Evolutionary conservation across 805 yeast genomes (phyloP), one percentile per base, ranked within the genome.

Genomic region (Dipodascopsis uninucleata): DNA sequence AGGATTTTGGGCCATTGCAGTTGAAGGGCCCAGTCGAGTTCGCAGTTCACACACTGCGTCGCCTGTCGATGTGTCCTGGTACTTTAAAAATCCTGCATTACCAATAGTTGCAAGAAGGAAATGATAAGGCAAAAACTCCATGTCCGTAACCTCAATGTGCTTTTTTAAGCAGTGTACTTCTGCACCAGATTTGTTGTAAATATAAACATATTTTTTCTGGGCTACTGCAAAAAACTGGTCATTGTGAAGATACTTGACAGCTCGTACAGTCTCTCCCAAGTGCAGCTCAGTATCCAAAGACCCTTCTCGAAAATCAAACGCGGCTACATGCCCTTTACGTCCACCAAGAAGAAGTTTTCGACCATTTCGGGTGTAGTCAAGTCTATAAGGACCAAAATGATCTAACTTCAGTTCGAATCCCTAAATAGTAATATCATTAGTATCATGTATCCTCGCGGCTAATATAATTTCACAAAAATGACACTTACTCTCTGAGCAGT

Each of bases 201-300:
- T 85, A 63, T 82, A 93, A 0, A 93, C 85, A 65, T 90, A 86
- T 64, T 87, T 89, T 67, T 88, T 89, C 68, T 93, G 99, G 1
- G 99, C 97, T 14, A 82, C 96, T 0, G 99, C 99, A 69, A 86
- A 88, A 65, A 72, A 88, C 65, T 88, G 96, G 61, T 89, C 94
- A 61, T 83, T 88, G 60, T 90, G 97, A 51, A 93, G 71, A 67
- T 84, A 88, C 60, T 88, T 85, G 21, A 89, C 96, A 1, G 89
- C 93, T 59, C 85, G 77, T 8, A 89, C 86, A 0, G 97, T 87
- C 67, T 93, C 99, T 59, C 83, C 81, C 18, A 93, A 69, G 60
- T 85, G 78, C 43, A 93, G 64, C 64, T 93, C 99, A 34, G 94
- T 80, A 50, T 79, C 82, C 26, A 90, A 67, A 31, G 70, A 72